Evolutionary conservation across 306 rosid genomes (phyloP).

Genomic region (Styphnolobium japonicum): DNA sequence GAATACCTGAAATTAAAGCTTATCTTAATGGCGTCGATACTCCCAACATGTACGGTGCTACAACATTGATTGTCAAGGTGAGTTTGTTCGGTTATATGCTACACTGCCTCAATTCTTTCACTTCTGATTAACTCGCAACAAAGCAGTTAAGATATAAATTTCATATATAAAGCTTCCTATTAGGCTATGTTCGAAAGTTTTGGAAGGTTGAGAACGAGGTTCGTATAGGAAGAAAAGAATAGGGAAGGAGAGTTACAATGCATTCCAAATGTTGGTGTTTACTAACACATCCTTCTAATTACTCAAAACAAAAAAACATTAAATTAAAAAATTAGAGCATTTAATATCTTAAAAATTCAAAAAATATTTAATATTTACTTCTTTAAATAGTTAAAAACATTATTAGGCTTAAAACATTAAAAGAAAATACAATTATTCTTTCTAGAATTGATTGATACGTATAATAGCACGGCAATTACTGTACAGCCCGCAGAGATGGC

Average conservation of each 20-base stretch:
- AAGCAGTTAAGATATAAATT: background rate
- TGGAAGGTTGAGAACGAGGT: background rate
- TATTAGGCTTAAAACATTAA: no score
- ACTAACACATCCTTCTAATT: no score
- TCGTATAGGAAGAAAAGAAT: background rate
- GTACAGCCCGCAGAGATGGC: background rate
- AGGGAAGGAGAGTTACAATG: background rate
- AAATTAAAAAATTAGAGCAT: no score
- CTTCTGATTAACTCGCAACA: background rate
- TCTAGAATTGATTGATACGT: no score
- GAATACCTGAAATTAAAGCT: slow-evolving; percentile 95
- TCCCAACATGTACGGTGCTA: slow-evolving; percentile 84
- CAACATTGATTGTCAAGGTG: slow-evolving; percentile 75
- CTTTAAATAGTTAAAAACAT: no score
- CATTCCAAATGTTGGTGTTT: background rate
- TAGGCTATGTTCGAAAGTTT: background rate
- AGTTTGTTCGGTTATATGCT: slow-evolving; percentile 1
- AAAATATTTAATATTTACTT: no score
- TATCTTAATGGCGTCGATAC: slow-evolving; percentile 91
- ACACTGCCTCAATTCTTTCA: background rate
- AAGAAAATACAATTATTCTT: no score
- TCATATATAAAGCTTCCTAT: background rate
- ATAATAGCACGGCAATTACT: no score
- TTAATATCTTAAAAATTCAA: no score
- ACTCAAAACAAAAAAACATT: no score